Conservation (phyloP, 805 yeast genomes). For the Lachancea dasiensis region DNA sequence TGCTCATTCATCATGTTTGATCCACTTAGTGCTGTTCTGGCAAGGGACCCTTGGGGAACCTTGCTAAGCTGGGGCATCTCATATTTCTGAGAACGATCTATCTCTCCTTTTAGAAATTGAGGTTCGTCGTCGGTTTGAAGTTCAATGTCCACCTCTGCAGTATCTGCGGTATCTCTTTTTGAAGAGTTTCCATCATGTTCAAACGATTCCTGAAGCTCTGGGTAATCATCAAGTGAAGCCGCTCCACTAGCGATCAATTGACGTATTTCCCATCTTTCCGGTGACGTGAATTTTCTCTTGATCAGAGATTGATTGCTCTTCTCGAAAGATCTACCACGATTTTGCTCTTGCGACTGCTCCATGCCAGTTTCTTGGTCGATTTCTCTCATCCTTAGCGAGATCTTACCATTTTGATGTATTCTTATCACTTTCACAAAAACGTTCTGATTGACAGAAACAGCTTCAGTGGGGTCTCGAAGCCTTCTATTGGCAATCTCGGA, state of each 20-base stretch:
- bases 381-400: conserved; percentile 62
- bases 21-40: conserved; percentile 70
- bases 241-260: conserved; percentile 81
- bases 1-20: conserved; percentile 60
- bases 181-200: conserved; percentile 23
- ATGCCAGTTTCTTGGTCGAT: conserved; percentile 68
- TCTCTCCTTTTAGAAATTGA: conserved; percentile 54
- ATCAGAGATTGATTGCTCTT: conserved; percentile 11
- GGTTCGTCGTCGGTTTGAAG: conserved; percentile 60
- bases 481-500: conserved; percentile 54
- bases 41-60: conserved; percentile 74
- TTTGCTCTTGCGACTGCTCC: conserved; percentile 15
- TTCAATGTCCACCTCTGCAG: conserved; percentile 64
- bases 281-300: conserved; percentile 61
- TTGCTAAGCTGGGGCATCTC: conserved; percentile 54
- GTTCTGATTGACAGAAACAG: conserved; percentile 48
- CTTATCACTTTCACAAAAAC: conserved; percentile 58
- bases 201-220: conserved; percentile 46
- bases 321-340: conserved; percentile 14
- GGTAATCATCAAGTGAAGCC: conserved; percentile 58
- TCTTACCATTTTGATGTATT: conserved; percentile 39
- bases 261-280: conserved; percentile 85
- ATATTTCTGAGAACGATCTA: conserved; percentile 28
- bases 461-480: conserved; percentile 52
- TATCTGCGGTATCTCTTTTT: conserved; percentile 7